phyloP scores from a whole-genome alignment of 2,329 filamentous ascomycete species.

The Ophiosphaerella korrae region DNA sequence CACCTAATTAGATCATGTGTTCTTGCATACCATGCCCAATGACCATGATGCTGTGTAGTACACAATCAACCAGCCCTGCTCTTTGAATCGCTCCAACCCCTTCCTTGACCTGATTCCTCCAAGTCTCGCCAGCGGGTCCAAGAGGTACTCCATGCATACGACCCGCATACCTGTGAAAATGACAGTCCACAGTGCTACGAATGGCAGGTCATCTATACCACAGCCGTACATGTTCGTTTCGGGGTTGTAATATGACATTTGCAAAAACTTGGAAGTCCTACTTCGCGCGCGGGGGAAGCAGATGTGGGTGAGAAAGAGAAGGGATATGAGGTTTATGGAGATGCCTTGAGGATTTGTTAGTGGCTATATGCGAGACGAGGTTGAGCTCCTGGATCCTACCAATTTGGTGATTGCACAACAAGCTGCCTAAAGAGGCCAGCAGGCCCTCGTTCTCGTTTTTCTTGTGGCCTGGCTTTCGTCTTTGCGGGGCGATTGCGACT shows the following conservation, averaged over 20 bases:
- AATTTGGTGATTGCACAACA: constrained; percentile 80
- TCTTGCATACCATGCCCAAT: constrained; percentile 71
- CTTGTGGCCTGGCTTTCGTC: constrained; percentile 35
- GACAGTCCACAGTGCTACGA: constrained; percentile 78
- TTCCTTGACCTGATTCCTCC: constrained; percentile 78
- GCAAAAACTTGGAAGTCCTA: constrained; percentile 86
- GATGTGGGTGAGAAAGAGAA: constrained; percentile 80
- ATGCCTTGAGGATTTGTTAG: constrained; percentile 62
- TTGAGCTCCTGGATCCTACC: constrained; percentile 59
- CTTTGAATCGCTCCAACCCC: constrained; percentile 80
- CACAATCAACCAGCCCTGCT: constrained; percentile 88
- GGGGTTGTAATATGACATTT: constrained; percentile 80
- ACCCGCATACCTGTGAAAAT: constrained; percentile 87
- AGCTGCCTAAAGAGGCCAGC: constrained; percentile 65
- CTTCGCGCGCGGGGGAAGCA: constrained; percentile 79
- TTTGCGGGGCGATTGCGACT: constrained; percentile 15
- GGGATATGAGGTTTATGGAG: constrained; percentile 81
- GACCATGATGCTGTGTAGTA: constrained; percentile 85
- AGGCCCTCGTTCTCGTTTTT: constrained; percentile 68
- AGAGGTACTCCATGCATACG: constrained; percentile 81
- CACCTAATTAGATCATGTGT: not conserved
- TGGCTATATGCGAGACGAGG: not conserved
- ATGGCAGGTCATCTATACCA: constrained; percentile 78
- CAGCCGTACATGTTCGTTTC: constrained; percentile 71
- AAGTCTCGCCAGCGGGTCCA: constrained; percentile 75